These are phyloP conservation scores for Suhomyces sp. DNA, from an alignment of 805 yeast species.

Conservation along the genomic window DNA sequence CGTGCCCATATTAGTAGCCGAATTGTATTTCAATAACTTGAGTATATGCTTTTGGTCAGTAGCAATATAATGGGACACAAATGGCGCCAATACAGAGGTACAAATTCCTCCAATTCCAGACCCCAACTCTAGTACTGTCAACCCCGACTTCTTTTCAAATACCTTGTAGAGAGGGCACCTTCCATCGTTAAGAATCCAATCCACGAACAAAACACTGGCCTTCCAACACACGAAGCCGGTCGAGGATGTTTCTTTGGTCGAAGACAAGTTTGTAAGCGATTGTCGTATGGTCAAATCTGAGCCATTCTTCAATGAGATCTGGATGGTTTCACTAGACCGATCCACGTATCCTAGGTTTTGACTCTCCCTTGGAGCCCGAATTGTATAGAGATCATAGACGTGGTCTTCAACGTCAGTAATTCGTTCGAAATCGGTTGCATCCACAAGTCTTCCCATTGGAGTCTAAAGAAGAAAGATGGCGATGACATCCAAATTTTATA, in stretches of 20 bases:
- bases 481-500: too few species aligned
- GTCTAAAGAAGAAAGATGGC: too few species aligned
- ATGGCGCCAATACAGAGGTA: conserved; percentile 38
- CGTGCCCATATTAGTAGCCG: conserved; percentile 35
- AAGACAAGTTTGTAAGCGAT: conserved; percentile 33
- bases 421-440: conserved; percentile 17
- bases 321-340: conserved; percentile 22
- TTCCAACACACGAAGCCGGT: conserved; percentile 70
- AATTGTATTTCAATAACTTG: conserved; percentile 49
- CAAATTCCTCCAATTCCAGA: conserved; percentile 59
- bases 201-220: conserved; percentile 46
- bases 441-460: too few species aligned
- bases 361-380: conserved; percentile 22
- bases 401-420: conserved; percentile 29
- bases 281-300: conserved; percentile 33
- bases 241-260: conserved; percentile 38
- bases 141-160: conserved; percentile 8
- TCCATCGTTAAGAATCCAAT: conserved; percentile 48
- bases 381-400: conserved; percentile 31
- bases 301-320: conserved; percentile 20
- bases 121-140: conserved; percentile 54
- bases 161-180: conserved; percentile 26
- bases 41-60: conserved; percentile 59
- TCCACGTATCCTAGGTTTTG: conserved; percentile 40
- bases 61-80: conserved; percentile 43